Evolutionary conservation across 2,329 filamentous ascomycete genomes (phyloP).

Genomic region (Colletotrichum orchidophilum): DNA sequence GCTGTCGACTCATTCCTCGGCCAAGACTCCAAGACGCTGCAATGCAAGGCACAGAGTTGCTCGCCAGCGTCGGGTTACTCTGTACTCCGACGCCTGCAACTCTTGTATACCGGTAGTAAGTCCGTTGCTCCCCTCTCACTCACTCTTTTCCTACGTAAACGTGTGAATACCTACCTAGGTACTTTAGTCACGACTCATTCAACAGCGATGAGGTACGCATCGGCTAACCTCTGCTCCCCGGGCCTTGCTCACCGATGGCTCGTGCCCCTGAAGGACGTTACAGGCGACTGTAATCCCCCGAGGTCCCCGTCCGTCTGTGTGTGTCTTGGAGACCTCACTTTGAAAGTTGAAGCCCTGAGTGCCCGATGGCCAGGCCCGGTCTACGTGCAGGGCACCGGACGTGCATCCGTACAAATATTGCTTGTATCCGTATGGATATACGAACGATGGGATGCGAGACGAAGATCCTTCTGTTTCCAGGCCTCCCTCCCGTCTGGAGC

Average conservation of each 20-base stretch:
- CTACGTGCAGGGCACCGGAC: constrained; percentile 17
- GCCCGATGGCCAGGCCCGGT: constrained; percentile 22
- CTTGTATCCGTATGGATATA: too few species aligned
- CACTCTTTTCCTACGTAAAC: background rate
- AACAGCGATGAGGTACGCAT: background rate
- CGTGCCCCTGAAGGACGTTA: background rate
- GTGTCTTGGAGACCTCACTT: background rate
- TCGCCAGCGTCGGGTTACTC: background rate
- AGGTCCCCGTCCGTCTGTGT: background rate
- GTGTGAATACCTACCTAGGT: background rate
- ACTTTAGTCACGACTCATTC: background rate
- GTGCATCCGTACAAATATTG: background rate
- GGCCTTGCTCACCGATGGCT: background rate
- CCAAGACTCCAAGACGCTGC: background rate
- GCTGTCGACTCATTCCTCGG: constrained; percentile 9
- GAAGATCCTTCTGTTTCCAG: constrained; percentile 25
- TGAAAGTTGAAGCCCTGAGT: background rate
- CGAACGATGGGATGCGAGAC: background rate
- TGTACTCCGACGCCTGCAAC: background rate
- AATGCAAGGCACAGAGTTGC: background rate
- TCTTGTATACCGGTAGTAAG: background rate
- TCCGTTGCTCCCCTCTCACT: background rate
- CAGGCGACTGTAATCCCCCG: background rate
- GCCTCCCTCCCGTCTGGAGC: constrained; percentile 1
- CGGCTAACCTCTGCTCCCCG: background rate